Percentiles rank a stretch among this genome's conserved stretches.
phyloP scores from a whole-genome alignment of 2,329 filamentous ascomycete species.

The Colletotrichum gigasporum region DNA sequence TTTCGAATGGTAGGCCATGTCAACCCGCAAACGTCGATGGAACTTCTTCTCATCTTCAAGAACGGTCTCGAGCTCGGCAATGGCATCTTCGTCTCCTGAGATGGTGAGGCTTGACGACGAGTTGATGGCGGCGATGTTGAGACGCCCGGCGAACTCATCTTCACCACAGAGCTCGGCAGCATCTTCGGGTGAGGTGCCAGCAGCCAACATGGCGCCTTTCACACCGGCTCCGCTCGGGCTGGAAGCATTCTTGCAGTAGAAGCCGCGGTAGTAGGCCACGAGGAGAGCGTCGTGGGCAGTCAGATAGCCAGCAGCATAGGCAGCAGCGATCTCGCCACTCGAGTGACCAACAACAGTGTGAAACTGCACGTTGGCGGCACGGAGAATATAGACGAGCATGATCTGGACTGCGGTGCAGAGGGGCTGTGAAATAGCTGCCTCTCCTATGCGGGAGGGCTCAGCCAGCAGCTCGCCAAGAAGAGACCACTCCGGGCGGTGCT shows the following conservation, averaged over 20 bases:
- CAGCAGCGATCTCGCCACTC: slow-evolving; percentile 59
- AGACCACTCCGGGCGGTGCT: slow-evolving; percentile 39
- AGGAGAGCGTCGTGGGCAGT: slow-evolving; percentile 35
- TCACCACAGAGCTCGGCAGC: slow-evolving; percentile 13
- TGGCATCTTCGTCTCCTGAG: slow-evolving; percentile 40
- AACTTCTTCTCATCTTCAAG: slow-evolving; percentile 34
- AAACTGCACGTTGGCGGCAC: slow-evolving; percentile 44
- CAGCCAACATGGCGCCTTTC: slow-evolving; percentile 38
- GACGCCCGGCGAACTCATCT: slow-evolving; percentile 28
- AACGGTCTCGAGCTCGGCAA: slow-evolving; percentile 35
- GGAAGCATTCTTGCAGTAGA: not conserved
- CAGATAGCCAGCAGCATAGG: slow-evolving; percentile 57
- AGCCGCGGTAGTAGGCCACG: slow-evolving; percentile 37
- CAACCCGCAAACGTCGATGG: slow-evolving; percentile 34
- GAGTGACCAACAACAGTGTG: slow-evolving; percentile 56
- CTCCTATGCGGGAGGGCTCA: slow-evolving; percentile 34
- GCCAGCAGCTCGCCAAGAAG: slow-evolving; percentile 36
- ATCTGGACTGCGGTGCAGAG: slow-evolving; percentile 33
- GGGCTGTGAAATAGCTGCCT: slow-evolving; percentile 31
- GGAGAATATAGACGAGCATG: slow-evolving; percentile 39
- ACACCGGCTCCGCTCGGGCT: slow-evolving; percentile 6
- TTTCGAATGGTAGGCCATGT: slow-evolving; percentile 43
- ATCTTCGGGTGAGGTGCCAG: slow-evolving; percentile 33
- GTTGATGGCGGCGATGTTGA: slow-evolving; percentile 37
- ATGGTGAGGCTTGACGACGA: slow-evolving; percentile 35